Conservation (phyloP, 2,329 filamentous ascomycete genomes). For the Cladosporium sp. region DNA sequence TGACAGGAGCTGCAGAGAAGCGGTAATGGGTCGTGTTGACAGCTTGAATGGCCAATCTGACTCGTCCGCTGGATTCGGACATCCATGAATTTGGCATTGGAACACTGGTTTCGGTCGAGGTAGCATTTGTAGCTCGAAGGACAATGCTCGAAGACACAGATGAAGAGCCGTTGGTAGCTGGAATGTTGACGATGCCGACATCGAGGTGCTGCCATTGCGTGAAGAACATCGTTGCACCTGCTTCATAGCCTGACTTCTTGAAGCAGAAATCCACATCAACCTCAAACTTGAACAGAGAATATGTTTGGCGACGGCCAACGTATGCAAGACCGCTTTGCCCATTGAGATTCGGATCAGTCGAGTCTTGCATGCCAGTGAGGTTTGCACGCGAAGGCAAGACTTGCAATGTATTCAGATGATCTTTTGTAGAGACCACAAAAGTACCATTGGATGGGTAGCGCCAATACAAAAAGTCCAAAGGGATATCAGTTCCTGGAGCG, state of each 20-base stretch:
- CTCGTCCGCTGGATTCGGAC: constrained; percentile 24
- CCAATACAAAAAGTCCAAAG: constrained; percentile 55
- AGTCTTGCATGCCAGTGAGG: constrained; percentile 42
- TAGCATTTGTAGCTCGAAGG: background rate
- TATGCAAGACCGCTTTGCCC: constrained; percentile 50
- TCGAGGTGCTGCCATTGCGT: constrained; percentile 53
- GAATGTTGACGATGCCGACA: constrained; percentile 30
- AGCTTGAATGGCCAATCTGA: constrained; percentile 30
- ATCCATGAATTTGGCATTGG: background rate
- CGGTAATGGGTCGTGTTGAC: constrained; percentile 44
- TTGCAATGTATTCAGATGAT: constrained; percentile 42
- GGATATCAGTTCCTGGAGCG: constrained; percentile 40
- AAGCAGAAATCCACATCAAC: constrained; percentile 46
- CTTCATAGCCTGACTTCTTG: constrained; percentile 41
- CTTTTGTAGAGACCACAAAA: constrained; percentile 45
- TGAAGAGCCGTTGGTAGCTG: background rate
- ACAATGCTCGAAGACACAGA: background rate
- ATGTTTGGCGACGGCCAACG: constrained; percentile 51
- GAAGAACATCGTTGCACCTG: constrained; percentile 51
- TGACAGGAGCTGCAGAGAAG: constrained; percentile 26
- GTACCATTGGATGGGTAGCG: constrained; percentile 43
- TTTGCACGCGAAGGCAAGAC: constrained; percentile 50
- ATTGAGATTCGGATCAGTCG: constrained; percentile 44
- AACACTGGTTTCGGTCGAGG: background rate
- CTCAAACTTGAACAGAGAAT: constrained; percentile 51